phyloP scores from a whole-genome alignment of 352 stramenopile genomes.

The Bremia lactucae region DNA sequence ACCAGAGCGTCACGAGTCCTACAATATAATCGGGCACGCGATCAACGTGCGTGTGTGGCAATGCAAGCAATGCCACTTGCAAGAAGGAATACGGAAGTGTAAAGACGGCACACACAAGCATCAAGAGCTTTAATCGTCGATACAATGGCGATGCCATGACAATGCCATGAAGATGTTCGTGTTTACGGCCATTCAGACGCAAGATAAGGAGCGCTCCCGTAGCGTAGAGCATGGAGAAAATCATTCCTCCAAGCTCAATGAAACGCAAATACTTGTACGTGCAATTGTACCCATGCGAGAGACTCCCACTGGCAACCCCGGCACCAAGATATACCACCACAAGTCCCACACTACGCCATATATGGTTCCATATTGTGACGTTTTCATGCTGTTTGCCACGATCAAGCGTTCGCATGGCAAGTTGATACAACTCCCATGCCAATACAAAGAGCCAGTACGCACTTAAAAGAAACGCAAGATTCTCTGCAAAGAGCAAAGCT shows the following conservation, averaged over 20 bases:
- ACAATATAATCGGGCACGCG: conserved; percentile 43
- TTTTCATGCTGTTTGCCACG: conserved; percentile 37
- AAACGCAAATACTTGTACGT: conserved; percentile 46
- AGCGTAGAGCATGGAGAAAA: conserved; percentile 38
- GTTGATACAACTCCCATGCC: conserved; percentile 44
- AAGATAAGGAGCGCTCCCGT: conserved; percentile 31
- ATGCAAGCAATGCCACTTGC: conserved; percentile 33
- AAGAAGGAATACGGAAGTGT: conserved; percentile 54
- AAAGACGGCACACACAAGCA: conserved; percentile 51
- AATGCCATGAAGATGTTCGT: conserved; percentile 60
- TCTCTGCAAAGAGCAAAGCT: conserved; percentile 38
- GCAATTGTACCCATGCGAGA: conserved; percentile 39
- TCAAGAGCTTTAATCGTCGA: conserved; percentile 50
- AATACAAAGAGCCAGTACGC: conserved; percentile 62
- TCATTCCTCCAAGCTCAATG: conserved; percentile 33
- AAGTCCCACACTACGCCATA: conserved; percentile 24
- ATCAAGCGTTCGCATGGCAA: conserved; percentile 48
- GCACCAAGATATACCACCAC: conserved; percentile 22
- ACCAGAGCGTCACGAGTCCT: conserved; percentile 44
- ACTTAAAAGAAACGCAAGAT: conserved; percentile 52
- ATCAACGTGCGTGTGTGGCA: conserved; percentile 32
- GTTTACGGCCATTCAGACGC: conserved; percentile 37
- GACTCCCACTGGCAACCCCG: conserved; percentile 29
- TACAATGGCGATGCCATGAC: conserved; percentile 63
- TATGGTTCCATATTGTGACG: conserved; percentile 38